Base-by-base conservation (phyloP, 495 filamentous ascomycete species). In the Podospora fimiseda region DNA sequence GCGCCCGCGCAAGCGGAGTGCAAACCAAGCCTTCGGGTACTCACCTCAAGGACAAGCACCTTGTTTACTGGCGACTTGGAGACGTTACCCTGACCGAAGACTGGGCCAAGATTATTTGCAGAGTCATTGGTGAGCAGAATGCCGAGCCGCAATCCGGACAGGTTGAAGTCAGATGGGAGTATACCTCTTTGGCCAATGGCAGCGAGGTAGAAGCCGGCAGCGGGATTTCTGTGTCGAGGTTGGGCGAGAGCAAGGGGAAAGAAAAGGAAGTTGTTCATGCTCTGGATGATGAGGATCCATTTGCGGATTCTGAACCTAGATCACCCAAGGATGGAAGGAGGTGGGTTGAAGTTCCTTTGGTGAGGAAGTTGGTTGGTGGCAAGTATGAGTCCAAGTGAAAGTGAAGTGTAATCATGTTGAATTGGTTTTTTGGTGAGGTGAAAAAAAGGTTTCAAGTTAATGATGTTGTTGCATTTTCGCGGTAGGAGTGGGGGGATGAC, bases 1-100 rank as follows among this genome's bases (percentile, higher is more conserved):
- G 85, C 33, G 75, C 73, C 1, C 74, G 72, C 38, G 78, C 84
- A 1, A 75, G 74, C 52, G 79, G 71, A 38, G 88, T 83, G 57
- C 85, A 87, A 62, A 85, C 81, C 13, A 90, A 88, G 59, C 88
- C 88, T 0, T 72, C 77, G 7, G 88, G 88, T 9, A 84, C 80
- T 1, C 95, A 96, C 73, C 79, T 88, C 8, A 88, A 89, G 62
- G 92, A 97, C 49, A 86, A 87, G 48, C 85, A 86, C n/a, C 67
- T 90, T 3, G 84, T 96, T 13, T 88, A 83, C 63, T 99, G 93
- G 93, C 85, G 85, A 47, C 73, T 97, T 11, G 88, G 88, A 19
- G 94, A 97, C 59, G 66, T 92, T 11, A 79, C 74, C 0, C 66
- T 97, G 13, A 80, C 84, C 33, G 77, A 67, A 0, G 68, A 70